Base-by-base conservation (phyloP, 1,284 basidiomycete species). In the Earliella scabrosa region DNA sequence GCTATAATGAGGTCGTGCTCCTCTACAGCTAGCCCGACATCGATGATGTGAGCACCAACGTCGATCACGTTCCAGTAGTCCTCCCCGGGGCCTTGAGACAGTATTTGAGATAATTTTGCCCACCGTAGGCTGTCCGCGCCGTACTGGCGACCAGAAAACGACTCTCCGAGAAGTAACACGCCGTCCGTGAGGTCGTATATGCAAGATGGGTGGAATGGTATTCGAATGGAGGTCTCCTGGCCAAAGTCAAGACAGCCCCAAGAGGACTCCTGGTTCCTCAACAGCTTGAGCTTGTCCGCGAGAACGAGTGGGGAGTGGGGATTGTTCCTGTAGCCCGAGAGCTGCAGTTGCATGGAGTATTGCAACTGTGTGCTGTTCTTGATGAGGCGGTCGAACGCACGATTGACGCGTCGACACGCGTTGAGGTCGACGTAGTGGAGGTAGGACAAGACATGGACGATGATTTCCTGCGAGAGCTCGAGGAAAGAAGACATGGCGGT, bases 1-100 rank as follows among this genome's bases (percentile, higher is more conserved):
- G 79, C 60, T 2, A 74, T 77, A n/a, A 81, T 69, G 14, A 82
- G 66, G 63, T 82, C 78, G 56, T 81, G 78, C 60, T 82, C 80
- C 21, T 77, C 67, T 11, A 81, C 66, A 26, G 74, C 71, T n/a
- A 82, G 58, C 0, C 78, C 80, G 57, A 82, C 72, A 60, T 82
- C 66, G 35, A 66, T 58, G 35, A 64, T 63, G 24, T 58, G 61
- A 8, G 60, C 52, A 3, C 64, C 50, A 75, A 75, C 60, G 10
- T 67, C 51, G 11, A 81, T 71, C 24, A 53, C 64, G 20, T 61
- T 64, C 79, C 78, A 81, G 14, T 23, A 16, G 11, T 29, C 26
- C 9, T 40, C 9, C 7, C 35, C 14, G 1, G 45, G 11, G 4
- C 39, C 18, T 23, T 34, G 26, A 14, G 41, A 31, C 2, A 45